phyloP scores from a whole-genome alignment of 2,329 filamentous ascomycete genomes.

The Aspergillus terreus region DNA sequence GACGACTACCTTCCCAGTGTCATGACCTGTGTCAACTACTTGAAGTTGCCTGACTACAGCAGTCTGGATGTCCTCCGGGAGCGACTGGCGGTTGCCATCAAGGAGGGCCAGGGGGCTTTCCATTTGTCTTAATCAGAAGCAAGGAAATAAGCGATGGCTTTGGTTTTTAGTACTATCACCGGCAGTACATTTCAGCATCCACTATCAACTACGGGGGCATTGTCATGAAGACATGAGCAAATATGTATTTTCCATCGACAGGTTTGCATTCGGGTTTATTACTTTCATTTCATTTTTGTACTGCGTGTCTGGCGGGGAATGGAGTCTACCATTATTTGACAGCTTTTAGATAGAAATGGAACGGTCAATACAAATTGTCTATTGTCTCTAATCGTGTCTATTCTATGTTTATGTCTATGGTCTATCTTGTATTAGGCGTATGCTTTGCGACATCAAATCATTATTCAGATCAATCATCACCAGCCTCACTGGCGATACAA shows the following conservation, averaged over 20 bases:
- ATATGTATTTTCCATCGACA: conserved; percentile 10
- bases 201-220: not conserved
- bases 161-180: conserved; percentile 10
- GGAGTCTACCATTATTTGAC: conserved; percentile 13
- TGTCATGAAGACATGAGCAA: conserved; percentile 14
- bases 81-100: conserved; percentile 79
- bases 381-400: conserved; percentile 2
- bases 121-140: conserved; percentile 66
- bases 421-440: not conserved
- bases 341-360: conserved; percentile 19
- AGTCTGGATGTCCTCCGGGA: conserved; percentile 70
- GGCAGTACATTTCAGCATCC: conserved; percentile 10
- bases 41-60: conserved; percentile 95
- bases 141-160: not conserved
- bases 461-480: conserved; percentile 6
- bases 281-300: conserved; percentile 4
- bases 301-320: conserved; percentile 8
- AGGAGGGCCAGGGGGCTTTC: conserved; percentile 95
- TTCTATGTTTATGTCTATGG: conserved; percentile 5
- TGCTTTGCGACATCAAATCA: not conserved
- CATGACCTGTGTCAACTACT: conserved; percentile 99
- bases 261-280: conserved; percentile 11
- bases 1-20: conserved; percentile 99
- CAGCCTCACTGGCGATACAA: conserved; percentile 18
- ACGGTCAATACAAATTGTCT: not conserved